phyloP scores from a whole-genome alignment of 305 asterid genomes.

The Fraxinus platypoda region DNA sequence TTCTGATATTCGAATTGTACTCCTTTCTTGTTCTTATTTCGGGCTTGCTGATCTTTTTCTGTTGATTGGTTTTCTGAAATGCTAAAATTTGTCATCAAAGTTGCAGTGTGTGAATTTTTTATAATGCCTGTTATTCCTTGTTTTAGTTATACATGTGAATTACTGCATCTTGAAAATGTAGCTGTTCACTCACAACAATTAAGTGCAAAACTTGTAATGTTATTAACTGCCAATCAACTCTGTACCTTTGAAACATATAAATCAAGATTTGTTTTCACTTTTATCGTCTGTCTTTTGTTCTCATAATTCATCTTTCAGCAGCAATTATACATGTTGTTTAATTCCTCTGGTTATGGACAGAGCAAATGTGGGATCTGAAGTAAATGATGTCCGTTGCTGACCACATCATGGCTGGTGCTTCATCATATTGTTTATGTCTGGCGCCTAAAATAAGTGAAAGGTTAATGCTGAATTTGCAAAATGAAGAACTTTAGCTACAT shows the following conservation, averaged over 20 bases:
- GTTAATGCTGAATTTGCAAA: background rate
- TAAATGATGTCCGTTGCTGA: background rate
- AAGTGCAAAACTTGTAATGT: background rate
- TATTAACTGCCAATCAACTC: background rate
- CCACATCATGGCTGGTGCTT: background rate
- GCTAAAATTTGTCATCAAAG: background rate
- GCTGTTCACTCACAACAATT: background rate
- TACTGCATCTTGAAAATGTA: background rate
- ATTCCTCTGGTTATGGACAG: background rate
- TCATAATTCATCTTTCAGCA: background rate
- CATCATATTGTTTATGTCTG: background rate
- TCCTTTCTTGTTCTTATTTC: background rate
- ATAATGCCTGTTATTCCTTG: background rate
- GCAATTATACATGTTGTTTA: background rate
- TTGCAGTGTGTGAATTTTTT: background rate
- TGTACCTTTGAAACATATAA: background rate
- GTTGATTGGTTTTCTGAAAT: background rate
- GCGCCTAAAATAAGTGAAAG: background rate
- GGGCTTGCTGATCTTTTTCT: background rate
- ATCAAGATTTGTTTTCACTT: background rate
- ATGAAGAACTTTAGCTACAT: background rate
- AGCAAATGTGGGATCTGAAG: background rate
- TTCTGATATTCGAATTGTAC: background rate
- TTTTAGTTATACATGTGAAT: background rate
- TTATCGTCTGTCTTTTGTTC: background rate